Percentiles rank a stretch among this genome's conserved stretches.
These are phyloP conservation scores for Termitomyces sp. DNA, from an alignment of 768 basidiomycete species.

Conservation along the genomic window DNA sequence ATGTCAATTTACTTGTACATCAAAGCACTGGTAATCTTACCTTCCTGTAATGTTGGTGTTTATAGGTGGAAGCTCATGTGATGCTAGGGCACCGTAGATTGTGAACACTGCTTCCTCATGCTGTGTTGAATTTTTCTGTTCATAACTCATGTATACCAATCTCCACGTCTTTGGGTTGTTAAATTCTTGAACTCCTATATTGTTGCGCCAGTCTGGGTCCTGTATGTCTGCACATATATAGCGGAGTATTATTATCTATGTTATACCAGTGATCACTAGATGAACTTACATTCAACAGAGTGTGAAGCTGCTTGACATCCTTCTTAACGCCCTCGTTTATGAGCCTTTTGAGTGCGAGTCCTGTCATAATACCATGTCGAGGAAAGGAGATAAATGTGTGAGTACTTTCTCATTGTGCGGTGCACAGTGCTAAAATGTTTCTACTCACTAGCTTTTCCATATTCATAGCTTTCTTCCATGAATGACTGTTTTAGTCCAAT, in stretches of 20 bases:
- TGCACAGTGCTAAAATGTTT: no score
- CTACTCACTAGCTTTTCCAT: neutral
- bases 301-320: neutral
- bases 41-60: neutral
- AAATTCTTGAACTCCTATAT: neutral
- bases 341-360: neutral
- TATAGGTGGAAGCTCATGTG: neutral
- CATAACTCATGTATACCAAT: neutral
- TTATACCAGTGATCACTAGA: no score
- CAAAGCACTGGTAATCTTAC: neutral
- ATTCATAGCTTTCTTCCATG: neutral
- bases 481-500: no score
- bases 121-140: neutral
- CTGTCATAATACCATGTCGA: neutral
- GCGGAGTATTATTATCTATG: no score
- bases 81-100: neutral
- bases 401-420: no score
- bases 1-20: no score
- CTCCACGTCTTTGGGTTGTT: neutral
- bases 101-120: neutral
- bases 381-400: no score
- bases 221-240: neutral
- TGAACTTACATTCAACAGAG: neutral
- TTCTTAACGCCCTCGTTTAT: neutral
- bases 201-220: neutral